Base-by-base conservation (phyloP, 495 filamentous ascomycete species). In the Choiromyces venosus region DNA sequence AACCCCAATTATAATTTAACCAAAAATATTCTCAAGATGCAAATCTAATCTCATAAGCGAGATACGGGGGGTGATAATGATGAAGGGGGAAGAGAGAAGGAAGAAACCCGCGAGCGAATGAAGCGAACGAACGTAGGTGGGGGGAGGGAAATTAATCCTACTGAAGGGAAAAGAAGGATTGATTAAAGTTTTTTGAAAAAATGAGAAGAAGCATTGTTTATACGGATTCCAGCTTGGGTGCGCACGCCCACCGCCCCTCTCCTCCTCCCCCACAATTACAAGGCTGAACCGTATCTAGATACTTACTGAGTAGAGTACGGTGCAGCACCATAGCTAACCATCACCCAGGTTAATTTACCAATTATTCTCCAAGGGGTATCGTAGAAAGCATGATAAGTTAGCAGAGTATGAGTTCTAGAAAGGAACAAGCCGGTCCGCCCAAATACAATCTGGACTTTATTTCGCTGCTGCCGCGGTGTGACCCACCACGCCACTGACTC, bases 151-250 rank as follows among this genome's bases (percentile, higher is more conserved):
- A 61, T 61, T 4, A 33, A 61, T 61, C 25, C 12, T 33, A 18
- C 25, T 61, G 25, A 61, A 33, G 52, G 52, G n/a, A n/a, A 29
- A 29, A 14, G 25, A 61, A 33, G 52, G 52, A 33, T 14, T 14
- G 52, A 61, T 14, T 6, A 61, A 33, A 61, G 10, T 1, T 61
- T 33, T 61, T 29, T 33, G 25, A 25, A 14, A n/a, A 61, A 33
- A 61, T 61, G 52, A 29, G 52, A 61, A 61, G 52, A 61, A 16
- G 52, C 52, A 33, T 56, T 61, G 52, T 61, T 61, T 61, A 61
- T 61, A 61, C 52, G 12, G 52, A 33, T 33, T 29, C 25, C 25
- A 10, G 25, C 12, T 25, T 7, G 52, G 3, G 4, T 16, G 10
- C n/a, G n/a, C n/a, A n/a, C n/a, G n/a, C n/a, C n/a, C n/a, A n/a